Percentiles rank a stretch among this genome's conserved stretches.
Evolutionary conservation across 78 protist species (phyloP).

Genomic region (slime mould (Dictyostelium discoideum)): DNA sequence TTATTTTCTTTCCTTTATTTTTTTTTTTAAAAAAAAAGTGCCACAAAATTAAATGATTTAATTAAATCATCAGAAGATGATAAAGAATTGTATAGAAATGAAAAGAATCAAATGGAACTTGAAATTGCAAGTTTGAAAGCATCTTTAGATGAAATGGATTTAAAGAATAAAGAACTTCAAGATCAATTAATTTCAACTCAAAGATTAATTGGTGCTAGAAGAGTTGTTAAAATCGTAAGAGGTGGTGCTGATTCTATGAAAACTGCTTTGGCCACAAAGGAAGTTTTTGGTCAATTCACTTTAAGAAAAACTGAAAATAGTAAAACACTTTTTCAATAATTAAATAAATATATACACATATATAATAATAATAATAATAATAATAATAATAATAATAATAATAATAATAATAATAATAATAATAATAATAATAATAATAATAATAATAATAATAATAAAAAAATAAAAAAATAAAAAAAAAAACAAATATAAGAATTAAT

Average conservation of each 20-base stretch:
- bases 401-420: background rate
- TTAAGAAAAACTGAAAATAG: conserved; percentile 16
- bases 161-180: conserved; percentile 38
- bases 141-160: background rate
- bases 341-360: background rate
- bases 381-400: background rate
- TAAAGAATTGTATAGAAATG: background rate
- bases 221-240: conserved; percentile 38
- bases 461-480: too few species aligned
- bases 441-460: background rate
- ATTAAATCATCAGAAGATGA: conserved; percentile 22
- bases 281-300: conserved; percentile 49
- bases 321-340: background rate
- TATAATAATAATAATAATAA: background rate
- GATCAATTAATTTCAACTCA: conserved; percentile 52
- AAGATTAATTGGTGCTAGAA: conserved; percentile 37
- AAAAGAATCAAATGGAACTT: background rate
- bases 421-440: too few species aligned
- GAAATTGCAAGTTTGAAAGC: conserved; percentile 1
- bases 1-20: too few species aligned
- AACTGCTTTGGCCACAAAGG: conserved; percentile 16
- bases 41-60: conserved; percentile 45
- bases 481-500: too few species aligned
- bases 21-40: background rate
- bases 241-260: conserved; percentile 63